A percentile compares a stretch with the other conserved stretches of the same genome.
phyloP scores from a whole-genome alignment of 2,329 filamentous ascomycete genomes.

The Ceratocystis harringtonii region DNA sequence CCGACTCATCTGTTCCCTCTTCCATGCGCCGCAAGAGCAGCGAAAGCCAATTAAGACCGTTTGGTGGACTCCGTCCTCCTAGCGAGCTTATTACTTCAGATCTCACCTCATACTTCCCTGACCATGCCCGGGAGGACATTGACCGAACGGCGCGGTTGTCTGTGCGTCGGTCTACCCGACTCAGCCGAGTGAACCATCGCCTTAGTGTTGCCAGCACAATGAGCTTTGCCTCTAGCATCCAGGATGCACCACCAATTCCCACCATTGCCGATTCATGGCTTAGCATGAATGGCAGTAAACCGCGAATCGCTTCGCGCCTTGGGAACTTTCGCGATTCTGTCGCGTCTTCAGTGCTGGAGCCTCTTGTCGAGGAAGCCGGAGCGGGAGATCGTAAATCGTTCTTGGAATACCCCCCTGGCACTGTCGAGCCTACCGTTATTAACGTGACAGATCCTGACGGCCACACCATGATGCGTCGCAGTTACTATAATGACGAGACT shows the following conservation, averaged over 20 bases:
- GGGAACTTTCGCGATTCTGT: conserved; percentile 70
- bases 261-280: conserved; percentile 93
- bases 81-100: conserved; percentile 97
- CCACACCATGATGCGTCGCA: conserved; percentile 48
- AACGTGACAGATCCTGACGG: conserved; percentile 66
- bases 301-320: conserved; percentile 34
- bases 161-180: conserved; percentile 71
- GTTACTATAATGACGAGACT: conserved; percentile 62
- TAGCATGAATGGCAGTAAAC: conserved; percentile 25
- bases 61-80: conserved; percentile 82
- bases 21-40: conserved; percentile 30
- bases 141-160: conserved; percentile 90
- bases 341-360: conserved; percentile 75
- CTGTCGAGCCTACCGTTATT: conserved; percentile 50
- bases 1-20: conserved; percentile 35
- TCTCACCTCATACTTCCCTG: conserved; percentile 91
- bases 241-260: conserved; percentile 86
- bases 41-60: conserved; percentile 48
- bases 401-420: conserved; percentile 70
- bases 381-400: conserved; percentile 89
- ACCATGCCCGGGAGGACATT: conserved; percentile 85
- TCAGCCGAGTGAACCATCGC: conserved; percentile 85
- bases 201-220: conserved; percentile 87
- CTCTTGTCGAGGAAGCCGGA: conserved; percentile 85
- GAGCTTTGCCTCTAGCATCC: conserved; percentile 81